A percentile compares a stretch with the other conserved stretches of the same genome.
Conservation (phyloP, 192 early-diverging fungal genomes). For the Backusella sp. region DNA sequence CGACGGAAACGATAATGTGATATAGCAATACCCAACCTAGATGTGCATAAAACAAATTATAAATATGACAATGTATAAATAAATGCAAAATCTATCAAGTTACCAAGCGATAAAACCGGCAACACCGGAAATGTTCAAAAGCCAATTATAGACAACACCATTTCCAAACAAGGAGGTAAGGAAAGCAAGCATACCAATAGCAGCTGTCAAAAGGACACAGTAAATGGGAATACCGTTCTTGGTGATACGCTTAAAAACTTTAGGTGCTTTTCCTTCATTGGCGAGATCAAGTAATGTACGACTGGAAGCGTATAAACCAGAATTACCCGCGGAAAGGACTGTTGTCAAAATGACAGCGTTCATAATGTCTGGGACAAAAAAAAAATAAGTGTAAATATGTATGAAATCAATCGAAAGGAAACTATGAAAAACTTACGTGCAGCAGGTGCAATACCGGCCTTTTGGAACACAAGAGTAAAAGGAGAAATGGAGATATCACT, state of each 20-base stretch:
- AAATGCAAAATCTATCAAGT: not conserved
- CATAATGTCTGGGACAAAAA: conserved; percentile 52
- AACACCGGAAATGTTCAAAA: conserved; percentile 71
- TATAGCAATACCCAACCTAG: conserved; percentile 66
- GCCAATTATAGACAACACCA: conserved; percentile 61
- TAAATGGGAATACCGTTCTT: conserved; percentile 61
- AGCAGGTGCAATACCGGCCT: conserved; percentile 52
- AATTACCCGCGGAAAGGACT: conserved; percentile 75
- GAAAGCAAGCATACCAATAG: conserved; percentile 61
- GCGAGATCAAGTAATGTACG: conserved; percentile 64
- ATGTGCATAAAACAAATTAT: not conserved
- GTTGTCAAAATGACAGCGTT: conserved; percentile 73
- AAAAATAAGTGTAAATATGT: not conserved
- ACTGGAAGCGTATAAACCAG: conserved; percentile 68
- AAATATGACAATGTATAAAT: not conserved
- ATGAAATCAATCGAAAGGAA: not conserved
- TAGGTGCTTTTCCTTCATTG: conserved; percentile 62
- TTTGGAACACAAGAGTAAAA: conserved; percentile 66
- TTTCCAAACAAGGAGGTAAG: conserved; percentile 52
- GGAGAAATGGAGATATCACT: conserved; percentile 52
- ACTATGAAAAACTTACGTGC: conserved; percentile 16
- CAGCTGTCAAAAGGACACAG: conserved; percentile 49
- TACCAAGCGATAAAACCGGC: conserved; percentile 83
- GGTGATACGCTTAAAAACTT: conserved; percentile 46
- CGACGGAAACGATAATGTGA: conserved; percentile 86